phyloP scores from a whole-genome alignment of 345 rosid genomes.

The Salix purpurea region DNA sequence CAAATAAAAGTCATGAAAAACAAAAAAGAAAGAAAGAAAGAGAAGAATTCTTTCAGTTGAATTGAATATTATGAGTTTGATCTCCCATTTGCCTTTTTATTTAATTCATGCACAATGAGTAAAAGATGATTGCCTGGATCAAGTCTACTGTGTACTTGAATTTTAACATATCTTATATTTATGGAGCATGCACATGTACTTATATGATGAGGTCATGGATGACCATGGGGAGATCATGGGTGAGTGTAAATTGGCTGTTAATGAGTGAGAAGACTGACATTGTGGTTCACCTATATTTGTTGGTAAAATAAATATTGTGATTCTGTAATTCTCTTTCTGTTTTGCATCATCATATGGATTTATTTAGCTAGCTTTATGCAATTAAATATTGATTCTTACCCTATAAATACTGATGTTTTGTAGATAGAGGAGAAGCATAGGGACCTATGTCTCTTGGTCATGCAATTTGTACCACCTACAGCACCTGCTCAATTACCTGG shows the following conservation, averaged over 20 bases:
- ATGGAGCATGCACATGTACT: neutral
- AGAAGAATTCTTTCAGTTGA: neutral
- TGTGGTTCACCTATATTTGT: no score
- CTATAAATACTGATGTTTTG: conserved; percentile 16
- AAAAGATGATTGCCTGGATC: neutral
- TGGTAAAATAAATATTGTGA: neutral
- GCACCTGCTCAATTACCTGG: conserved; percentile 77
- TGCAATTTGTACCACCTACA: conserved; percentile 80
- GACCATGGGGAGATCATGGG: neutral
- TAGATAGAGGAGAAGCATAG: conserved; percentile 97
- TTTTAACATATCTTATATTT: neutral
- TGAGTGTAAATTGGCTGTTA: neutral
- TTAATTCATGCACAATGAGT: neutral
- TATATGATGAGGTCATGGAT: neutral
- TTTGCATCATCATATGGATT: neutral
- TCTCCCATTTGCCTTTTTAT: neutral
- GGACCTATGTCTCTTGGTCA: conserved; percentile 84
- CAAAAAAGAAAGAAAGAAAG: no score
- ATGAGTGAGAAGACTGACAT: neutral
- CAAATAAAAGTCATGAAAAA: neutral
- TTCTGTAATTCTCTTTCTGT: neutral
- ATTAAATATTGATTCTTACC: neutral
- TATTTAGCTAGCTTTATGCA: neutral
- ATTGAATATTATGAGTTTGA: neutral
- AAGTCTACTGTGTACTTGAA: neutral